Evolutionary conservation across 345 rosid genomes (phyloP), one percentile per base, ranked within the genome.

Genomic region (Heritiera littoralis): DNA sequence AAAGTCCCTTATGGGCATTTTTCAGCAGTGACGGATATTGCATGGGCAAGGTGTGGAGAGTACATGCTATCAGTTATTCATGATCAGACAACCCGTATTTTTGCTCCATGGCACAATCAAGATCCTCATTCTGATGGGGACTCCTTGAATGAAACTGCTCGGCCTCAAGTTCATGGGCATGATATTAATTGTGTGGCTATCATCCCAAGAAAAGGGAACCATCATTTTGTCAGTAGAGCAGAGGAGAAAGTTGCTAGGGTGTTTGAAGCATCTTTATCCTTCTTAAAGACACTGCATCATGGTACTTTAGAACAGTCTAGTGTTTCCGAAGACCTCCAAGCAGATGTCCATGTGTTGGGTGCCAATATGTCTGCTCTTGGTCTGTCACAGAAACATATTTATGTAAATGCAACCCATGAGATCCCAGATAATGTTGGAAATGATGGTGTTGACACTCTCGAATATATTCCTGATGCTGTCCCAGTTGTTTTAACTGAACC

Each of bases 161-260:
- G 96, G 41, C 99, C 98, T 82, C 97, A 95, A 86, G 86, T 95
- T 86, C 99, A 95, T 82, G 99, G 99, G 28, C 98, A 95, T 77
- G 99, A 93, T 81, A 90, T 95, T 59, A 92, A 92, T 61, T n/a
- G n/a, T n/a, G n/a, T n/a, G n/a, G n/a, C n/a, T n/a, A n/a, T n/a
- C n/a, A n/a, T n/a, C n/a, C n/a, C n/a, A n/a, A n/a, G n/a, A n/a
- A n/a, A n/a, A n/a, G n/a, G n/a, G n/a, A n/a, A n/a, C n/a, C n/a
- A 91, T 85, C 90, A 90, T 72, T 95, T 91, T 86, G 89, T 93
- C 18, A 82, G 98, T 82, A 98, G 99, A 78, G 97, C 99, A 66
- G 99, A 93, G 77, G 97, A 95, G 89, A 95, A 94, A 88, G 99
- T 94, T 82, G 89, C 89, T 43, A 3, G 38, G 4, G 97, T 94